Evolutionary conservation across 306 rosid genomes (phyloP).

Genomic region (Phaseolus lunatus): DNA sequence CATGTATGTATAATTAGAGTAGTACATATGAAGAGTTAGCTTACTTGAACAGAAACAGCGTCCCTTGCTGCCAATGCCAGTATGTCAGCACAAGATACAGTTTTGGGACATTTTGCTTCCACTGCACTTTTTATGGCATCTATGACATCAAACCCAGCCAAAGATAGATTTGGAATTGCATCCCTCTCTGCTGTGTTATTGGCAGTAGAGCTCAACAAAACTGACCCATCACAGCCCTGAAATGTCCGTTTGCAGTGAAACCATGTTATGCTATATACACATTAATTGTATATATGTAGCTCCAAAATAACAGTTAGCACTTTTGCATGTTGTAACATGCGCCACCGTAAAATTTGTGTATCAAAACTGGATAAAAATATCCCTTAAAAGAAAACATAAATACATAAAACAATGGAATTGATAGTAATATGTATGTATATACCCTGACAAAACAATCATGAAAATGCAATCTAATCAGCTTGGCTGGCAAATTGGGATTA

Average conservation of each 20-base stretch:
- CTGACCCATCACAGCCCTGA: constrained; percentile 73
- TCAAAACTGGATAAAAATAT: background rate
- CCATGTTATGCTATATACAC: background rate
- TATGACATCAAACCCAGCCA: constrained; percentile 64
- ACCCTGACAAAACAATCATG: constrained; percentile 75
- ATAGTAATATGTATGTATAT: constrained; percentile 29
- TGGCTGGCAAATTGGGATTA: constrained; percentile 58
- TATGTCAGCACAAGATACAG: constrained; percentile 75
- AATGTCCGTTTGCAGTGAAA: constrained; percentile 21
- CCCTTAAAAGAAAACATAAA: background rate
- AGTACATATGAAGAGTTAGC: constrained; percentile 5
- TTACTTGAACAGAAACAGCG: constrained; percentile 60
- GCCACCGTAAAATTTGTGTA: background rate
- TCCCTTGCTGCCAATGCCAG: constrained; percentile 66
- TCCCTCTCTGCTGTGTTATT: constrained; percentile 58
- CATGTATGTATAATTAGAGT: no score
- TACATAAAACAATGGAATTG: background rate
- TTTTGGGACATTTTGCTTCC: constrained; percentile 57
- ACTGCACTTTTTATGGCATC: constrained; percentile 58
- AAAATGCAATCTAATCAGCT: constrained; percentile 66
- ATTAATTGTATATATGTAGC: background rate
- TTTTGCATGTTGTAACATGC: background rate
- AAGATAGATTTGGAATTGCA: constrained; percentile 51
- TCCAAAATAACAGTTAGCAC: background rate
- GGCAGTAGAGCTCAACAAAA: constrained; percentile 58